Percentiles rank a stretch among this genome's conserved stretches.
phyloP scores from a whole-genome alignment of 306 rosid genomes.

The Casuarina cunninghamiana region DNA sequence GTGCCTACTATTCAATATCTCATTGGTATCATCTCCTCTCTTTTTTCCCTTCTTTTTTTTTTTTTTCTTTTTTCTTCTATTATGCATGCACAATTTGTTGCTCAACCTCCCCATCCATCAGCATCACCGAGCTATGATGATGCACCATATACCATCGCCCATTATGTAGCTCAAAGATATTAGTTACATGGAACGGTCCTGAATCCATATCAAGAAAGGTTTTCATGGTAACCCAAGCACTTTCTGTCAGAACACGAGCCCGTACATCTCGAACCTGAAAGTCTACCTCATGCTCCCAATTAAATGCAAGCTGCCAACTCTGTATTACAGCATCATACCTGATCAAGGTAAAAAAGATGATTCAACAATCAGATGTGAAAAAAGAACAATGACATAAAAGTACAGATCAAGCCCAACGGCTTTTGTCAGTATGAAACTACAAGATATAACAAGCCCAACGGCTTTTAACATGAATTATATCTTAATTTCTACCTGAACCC shows the following conservation, averaged over 20 bases:
- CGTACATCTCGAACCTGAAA: slow-evolving; percentile 88
- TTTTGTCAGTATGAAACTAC: not conserved
- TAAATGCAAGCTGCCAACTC: slow-evolving; percentile 85
- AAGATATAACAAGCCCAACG: not conserved
- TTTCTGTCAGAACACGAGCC: slow-evolving; percentile 76
- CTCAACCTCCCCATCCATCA: slow-evolving; percentile 56
- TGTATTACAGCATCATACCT: slow-evolving; percentile 79
- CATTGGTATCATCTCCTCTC: slow-evolving; percentile 18
- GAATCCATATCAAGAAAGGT: slow-evolving; percentile 71
- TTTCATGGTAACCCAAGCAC: slow-evolving; percentile 99
- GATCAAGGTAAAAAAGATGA: slow-evolving; percentile 29
- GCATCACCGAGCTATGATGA: slow-evolving; percentile 90
- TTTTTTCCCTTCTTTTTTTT: too few species aligned
- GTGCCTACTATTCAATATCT: slow-evolving; percentile 57
- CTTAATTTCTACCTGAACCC: not conserved
- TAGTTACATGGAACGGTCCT: slow-evolving; percentile 81
- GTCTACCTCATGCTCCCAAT: slow-evolving; percentile 88
- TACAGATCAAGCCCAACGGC: not conserved
- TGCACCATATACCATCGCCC: slow-evolving; percentile 96
- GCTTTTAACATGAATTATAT: not conserved
- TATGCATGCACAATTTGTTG: slow-evolving; percentile 70
- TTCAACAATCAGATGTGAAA: not conserved
- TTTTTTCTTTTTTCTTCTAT: slow-evolving; percentile 12
- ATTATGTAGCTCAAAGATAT: slow-evolving; percentile 70
- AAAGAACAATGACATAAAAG: not conserved